Evolutionary conservation across 805 yeast species (phyloP), one percentile per base, ranked within the genome.

Genomic region (Barnettozyma siamensis): DNA sequence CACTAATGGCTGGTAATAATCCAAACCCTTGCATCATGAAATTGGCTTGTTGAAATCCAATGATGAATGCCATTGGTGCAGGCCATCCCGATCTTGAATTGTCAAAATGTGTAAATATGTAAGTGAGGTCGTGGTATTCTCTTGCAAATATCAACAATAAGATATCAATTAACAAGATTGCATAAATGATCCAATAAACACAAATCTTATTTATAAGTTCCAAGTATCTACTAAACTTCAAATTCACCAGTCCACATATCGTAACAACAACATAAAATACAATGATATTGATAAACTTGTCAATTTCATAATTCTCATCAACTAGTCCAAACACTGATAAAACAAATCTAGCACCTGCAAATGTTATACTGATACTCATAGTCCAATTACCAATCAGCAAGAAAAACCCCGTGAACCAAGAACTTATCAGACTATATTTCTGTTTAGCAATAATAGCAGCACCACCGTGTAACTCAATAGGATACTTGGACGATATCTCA

Each of bases 11-110:
- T 16, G 87, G 84, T 21, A 86, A 67, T 75, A 85, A 78, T 21
- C 91, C 91, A 59, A 83, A 86, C 1, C 93, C 95, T 45, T 85
- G 86, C 55, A 85, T 67, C 18, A 91, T 84, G 61, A 83, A 83
- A 26, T 84, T 78, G 1, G 88, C 79, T 47, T 85, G 83, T 60
- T 83, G 88, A 43, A 86, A 73, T 0, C 93, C 93, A 33, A 86
- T 76, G 38, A 86, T 63, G 47, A 85, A 85, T 2, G 93, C 87
- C 45, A 85, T 52, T 2, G 76, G 71, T 37, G 69, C 73, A 15
- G 86, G 82, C 83, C 88, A 84, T 4, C 93, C 94, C 5, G 88
- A 80, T 38, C 87, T 60, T 8, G 80, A 65, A 38, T 81, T 82
- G 59, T 84, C 88, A 55, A 83, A 83, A 49, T 71, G 70, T 13